Percentiles rank a stretch among this genome's conserved stretches.
Evolutionary conservation across 371 early-diverging fungal species (phyloP).

Genomic region (Ecytonucleospora hepatopenaei): DNA sequence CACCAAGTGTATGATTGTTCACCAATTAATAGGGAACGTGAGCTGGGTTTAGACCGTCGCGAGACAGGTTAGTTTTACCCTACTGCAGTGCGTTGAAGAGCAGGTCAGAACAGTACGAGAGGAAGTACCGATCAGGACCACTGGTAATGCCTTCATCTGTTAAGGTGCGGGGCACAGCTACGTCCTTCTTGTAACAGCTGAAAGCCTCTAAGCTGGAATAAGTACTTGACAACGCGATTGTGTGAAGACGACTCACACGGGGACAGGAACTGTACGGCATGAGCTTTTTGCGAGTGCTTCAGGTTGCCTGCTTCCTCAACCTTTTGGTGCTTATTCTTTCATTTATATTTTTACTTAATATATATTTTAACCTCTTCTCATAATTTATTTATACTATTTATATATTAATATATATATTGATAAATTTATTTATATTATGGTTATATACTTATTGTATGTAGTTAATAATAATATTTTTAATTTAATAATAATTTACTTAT

Average conservation of each 20-base stretch:
- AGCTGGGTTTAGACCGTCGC: slow-evolving; percentile 64
- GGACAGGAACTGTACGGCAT: slow-evolving; percentile 16
- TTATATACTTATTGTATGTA: not conserved
- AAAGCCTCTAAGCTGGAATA: slow-evolving; percentile 61
- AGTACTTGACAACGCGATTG: slow-evolving; percentile 43
- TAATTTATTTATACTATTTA: too few relatives aligned
- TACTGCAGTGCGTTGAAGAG: slow-evolving; percentile 59
- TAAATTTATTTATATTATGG: not conserved
- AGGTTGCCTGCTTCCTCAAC: not conserved
- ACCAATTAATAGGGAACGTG: slow-evolving; percentile 63
- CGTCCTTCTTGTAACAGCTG: slow-evolving; percentile 60
- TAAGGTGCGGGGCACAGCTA: slow-evolving; percentile 59
- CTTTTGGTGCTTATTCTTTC: not conserved
- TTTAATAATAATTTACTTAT: not conserved
- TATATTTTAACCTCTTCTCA: not conserved
- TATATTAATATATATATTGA: too few relatives aligned
- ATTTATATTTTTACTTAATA: not conserved
- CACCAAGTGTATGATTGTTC: slow-evolving; percentile 63
- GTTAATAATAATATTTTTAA: not conserved
- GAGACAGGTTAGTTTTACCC: slow-evolving; percentile 66
- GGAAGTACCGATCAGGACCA: slow-evolving; percentile 60
- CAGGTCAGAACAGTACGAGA: slow-evolving; percentile 61
- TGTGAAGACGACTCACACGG: slow-evolving; percentile 10
- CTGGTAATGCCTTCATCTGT: slow-evolving; percentile 59
- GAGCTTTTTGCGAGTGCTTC: slow-evolving; percentile 2